Percentiles rank a stretch among this genome's conserved stretches.
Evolutionary conservation across 2,329 filamentous ascomycete genomes (phyloP).

Genomic region (Xylariaceae sp.): DNA sequence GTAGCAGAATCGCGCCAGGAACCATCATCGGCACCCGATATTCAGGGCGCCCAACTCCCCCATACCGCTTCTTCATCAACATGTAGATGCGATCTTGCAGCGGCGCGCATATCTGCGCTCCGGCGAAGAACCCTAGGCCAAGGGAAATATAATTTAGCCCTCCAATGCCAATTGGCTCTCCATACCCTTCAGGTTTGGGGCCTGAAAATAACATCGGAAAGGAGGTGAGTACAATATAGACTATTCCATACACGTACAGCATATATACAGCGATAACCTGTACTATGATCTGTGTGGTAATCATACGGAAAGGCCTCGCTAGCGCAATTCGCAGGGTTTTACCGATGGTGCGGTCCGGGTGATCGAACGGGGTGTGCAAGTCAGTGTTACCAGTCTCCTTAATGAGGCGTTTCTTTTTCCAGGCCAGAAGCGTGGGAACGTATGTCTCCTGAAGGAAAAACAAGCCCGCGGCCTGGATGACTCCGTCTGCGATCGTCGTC

Average conservation of each 20-base stretch:
- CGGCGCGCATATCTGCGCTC: slow-evolving; percentile 38
- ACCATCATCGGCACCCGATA: slow-evolving; percentile 40
- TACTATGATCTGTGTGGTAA: slow-evolving; percentile 48
- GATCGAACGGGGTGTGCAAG: slow-evolving; percentile 49
- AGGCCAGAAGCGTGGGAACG: slow-evolving; percentile 54
- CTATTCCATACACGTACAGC: slow-evolving; percentile 50
- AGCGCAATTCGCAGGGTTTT: slow-evolving; percentile 37
- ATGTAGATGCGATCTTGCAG: slow-evolving; percentile 43
- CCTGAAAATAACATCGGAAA: slow-evolving; percentile 42
- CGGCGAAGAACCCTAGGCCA: slow-evolving; percentile 34
- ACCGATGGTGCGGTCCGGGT: slow-evolving; percentile 29
- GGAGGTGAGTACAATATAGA: slow-evolving; percentile 44
- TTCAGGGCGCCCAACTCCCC: slow-evolving; percentile 36
- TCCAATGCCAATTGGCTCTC: slow-evolving; percentile 29
- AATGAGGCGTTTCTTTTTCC: slow-evolving; percentile 52
- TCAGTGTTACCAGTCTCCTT: slow-evolving; percentile 50
- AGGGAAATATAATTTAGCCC: slow-evolving; percentile 37
- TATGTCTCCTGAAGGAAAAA: slow-evolving; percentile 63
- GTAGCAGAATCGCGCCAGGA: slow-evolving; percentile 37
- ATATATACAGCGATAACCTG: slow-evolving; percentile 46
- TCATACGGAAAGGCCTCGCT: slow-evolving; percentile 45
- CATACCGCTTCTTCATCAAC: slow-evolving; percentile 38
- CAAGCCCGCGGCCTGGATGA: slow-evolving; percentile 54
- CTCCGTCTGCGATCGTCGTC: slow-evolving; percentile 55
- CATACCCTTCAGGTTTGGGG: slow-evolving; percentile 29